Base-by-base conservation (phyloP, 2,329 filamentous ascomycete genomes). In the Monilinia polystroma region DNA sequence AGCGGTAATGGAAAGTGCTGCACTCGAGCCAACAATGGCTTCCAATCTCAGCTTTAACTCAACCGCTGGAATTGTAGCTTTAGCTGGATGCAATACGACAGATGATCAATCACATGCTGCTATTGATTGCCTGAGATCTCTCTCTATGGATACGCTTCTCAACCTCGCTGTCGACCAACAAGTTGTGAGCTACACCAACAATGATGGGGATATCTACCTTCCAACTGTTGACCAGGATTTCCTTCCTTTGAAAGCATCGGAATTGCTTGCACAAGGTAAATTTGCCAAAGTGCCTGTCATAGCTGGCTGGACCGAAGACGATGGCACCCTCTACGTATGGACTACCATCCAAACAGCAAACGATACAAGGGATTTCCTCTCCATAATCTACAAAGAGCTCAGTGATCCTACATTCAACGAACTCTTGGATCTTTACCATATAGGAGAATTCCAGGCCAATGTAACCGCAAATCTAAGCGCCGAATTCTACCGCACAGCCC, bases 201-300 rank as follows among this genome's bases (percentile, higher is more conserved):
- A 87, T 69, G 77, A 79, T 52, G 82, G 83, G 16, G 83, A 85
- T 65, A 79, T 83, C 60, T 85, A 81, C 80, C 76, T 81, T 51
- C 83, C 83, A 0, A 78, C 75, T 0, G 80, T 84, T 0, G 82
- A 84, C 67, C 79, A 79, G 18, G 81, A 83, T 70, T 82, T 82
- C 70, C 73, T 84, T n/a, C 81, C 81, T 35, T 78, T 75, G 1
- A 72, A 81, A 6, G 79, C 81, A 1, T 81, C 79, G 8, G 71
- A 75, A 65, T 76, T 83, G 12, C 74, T 82, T 29, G 73, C 70
- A 0, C 72, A 78, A 54, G 79, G 80, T 29, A 74, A 74, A 4
- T 81, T 83, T 69, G 78, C 53, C 78, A 80, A 53, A 76, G 79
- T 2, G 77, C 52, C 77, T 0, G 74, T 77, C 2, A 80, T 80